Conservation (phyloP, 2,329 filamentous ascomycete species). For the Aspergillus ustus region DNA sequence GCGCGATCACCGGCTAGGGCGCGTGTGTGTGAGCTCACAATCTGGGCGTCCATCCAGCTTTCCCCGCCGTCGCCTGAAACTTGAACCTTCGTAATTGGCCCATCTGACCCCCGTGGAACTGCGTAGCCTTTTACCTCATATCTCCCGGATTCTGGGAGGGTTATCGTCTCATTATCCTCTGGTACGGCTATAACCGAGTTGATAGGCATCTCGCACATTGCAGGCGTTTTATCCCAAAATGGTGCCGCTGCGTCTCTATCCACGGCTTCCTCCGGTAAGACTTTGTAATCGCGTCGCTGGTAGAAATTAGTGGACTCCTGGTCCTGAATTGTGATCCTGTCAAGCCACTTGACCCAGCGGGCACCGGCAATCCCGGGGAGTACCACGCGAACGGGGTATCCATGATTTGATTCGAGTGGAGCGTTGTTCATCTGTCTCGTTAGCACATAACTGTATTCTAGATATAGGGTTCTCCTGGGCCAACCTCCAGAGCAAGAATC, state of each 20-base stretch:
- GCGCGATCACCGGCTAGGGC: not conserved
- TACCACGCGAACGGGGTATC: slow-evolving; percentile 48
- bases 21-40: slow-evolving; percentile 30
- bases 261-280: slow-evolving; percentile 58
- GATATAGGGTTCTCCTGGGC: slow-evolving; percentile 5
- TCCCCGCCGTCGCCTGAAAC: slow-evolving; percentile 56
- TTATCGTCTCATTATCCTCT: slow-evolving; percentile 49
- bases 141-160: slow-evolving; percentile 43
- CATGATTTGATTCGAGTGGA: slow-evolving; percentile 48
- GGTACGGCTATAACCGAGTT: slow-evolving; percentile 61
- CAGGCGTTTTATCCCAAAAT: slow-evolving; percentile 56
- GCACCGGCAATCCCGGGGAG: slow-evolving; percentile 50
- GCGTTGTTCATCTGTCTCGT: slow-evolving; percentile 46
- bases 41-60: slow-evolving; percentile 56
- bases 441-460: not conserved
- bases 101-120: slow-evolving; percentile 57
- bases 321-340: slow-evolving; percentile 52
- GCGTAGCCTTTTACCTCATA: slow-evolving; percentile 61
- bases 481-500: slow-evolving; percentile 54
- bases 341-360: slow-evolving; percentile 50
- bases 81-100: slow-evolving; percentile 59
- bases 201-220: slow-evolving; percentile 61
- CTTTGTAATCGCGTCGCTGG: slow-evolving; percentile 64
- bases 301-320: slow-evolving; percentile 60
- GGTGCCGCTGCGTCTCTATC: slow-evolving; percentile 55